Conservation (phyloP, 106 monocot genomes). For the Dendrobium nobile region DNA sequence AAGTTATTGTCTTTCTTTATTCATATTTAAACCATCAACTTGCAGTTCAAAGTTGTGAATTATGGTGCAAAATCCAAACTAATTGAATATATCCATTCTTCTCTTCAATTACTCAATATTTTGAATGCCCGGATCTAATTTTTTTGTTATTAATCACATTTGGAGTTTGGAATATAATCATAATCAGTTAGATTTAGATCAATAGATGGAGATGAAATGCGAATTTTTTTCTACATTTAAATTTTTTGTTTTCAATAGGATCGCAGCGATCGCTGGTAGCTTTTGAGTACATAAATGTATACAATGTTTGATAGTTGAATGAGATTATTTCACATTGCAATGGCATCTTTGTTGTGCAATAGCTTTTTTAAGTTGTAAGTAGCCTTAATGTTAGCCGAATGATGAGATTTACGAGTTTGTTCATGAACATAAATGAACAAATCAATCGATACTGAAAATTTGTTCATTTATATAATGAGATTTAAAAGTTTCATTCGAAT, state of each 20-base stretch:
- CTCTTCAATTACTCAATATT: not conserved
- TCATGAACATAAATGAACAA: no score
- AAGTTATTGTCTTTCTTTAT: not conserved
- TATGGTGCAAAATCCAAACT: not conserved
- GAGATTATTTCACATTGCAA: not conserved
- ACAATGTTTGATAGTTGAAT: conserved; percentile 6
- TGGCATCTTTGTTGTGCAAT: not conserved
- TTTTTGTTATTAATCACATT: not conserved
- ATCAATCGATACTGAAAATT: no score
- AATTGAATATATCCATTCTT: not conserved
- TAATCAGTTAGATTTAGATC: not conserved
- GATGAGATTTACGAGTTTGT: no score
- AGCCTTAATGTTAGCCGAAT: no score
- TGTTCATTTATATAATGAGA: no score
- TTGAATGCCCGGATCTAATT: not conserved
- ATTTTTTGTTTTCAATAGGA: not conserved
- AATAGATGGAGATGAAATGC: not conserved
- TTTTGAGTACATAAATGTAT: not conserved
- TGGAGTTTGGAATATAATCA: not conserved
- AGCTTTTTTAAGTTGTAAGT: no score
- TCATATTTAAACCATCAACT: not conserved
- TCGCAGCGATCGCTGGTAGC: not conserved
- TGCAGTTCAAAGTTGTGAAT: not conserved
- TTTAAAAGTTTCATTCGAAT: no score
- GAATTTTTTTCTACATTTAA: not conserved